Conservation (phyloP, 106 monocot genomes). For the Phalaenopsis aphrodite region DNA sequence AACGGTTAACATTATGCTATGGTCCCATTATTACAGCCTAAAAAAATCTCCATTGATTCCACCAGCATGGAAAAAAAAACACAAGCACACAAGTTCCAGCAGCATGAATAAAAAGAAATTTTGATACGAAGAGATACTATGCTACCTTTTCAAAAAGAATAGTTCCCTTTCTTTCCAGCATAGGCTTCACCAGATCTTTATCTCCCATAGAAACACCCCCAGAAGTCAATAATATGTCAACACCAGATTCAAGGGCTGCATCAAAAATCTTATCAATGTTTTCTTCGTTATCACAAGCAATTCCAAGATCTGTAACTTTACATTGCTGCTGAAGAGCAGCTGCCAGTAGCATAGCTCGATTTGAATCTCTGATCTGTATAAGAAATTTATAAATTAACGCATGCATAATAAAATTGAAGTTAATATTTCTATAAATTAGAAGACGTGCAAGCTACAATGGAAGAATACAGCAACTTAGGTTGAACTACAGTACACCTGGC, state of each 20-base stretch:
- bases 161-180: conserved; percentile 51
- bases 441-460: not conserved
- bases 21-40: not conserved
- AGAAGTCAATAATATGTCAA: conserved; percentile 83
- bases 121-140: not conserved
- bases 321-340: conserved; percentile 71
- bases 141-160: conserved; percentile 77
- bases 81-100: not conserved
- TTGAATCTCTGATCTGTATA: conserved; percentile 91
- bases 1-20: not conserved
- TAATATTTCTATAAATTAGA: not conserved
- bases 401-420: not conserved
- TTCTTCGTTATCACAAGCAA: conserved; percentile 63
- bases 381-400: not conserved
- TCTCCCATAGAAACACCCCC: conserved; percentile 98
- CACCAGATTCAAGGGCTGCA: conserved; percentile 35
- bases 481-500: conserved; percentile 46
- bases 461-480: not conserved
- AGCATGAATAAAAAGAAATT: not conserved
- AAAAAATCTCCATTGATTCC: not conserved
- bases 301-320: conserved; percentile 80
- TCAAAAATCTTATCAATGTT: conserved; percentile 39
- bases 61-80: not conserved
- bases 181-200: conserved; percentile 87
- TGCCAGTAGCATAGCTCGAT: conserved; percentile 78